Percentiles rank a stretch among this genome's conserved stretches.
Conservation (phyloP, 495 filamentous ascomycete species). For the Extremus antarcticus region DNA sequence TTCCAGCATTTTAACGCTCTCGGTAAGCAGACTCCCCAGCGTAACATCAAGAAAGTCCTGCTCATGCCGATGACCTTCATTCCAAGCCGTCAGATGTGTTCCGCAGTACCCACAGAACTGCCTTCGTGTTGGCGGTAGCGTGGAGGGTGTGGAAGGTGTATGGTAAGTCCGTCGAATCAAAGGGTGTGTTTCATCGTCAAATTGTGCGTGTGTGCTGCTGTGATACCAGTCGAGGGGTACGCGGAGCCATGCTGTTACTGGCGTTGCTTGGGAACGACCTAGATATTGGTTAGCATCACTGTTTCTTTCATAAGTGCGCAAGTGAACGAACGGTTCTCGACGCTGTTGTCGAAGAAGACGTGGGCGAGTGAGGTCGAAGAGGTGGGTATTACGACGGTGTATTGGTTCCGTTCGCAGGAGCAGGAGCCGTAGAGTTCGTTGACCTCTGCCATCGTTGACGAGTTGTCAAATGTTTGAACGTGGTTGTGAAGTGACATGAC, state of each 20-base stretch:
- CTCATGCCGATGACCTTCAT: conserved; percentile 54
- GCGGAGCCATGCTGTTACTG: conserved; percentile 65
- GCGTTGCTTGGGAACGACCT: conserved; percentile 59
- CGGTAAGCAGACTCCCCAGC: conserved; percentile 54
- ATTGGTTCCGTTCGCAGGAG: conserved; percentile 75
- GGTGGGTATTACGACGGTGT: conserved; percentile 57
- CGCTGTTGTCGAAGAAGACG: conserved; percentile 58
- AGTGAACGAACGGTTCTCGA: conserved; percentile 48
- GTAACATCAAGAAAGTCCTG: conserved; percentile 65
- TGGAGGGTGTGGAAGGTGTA: conserved; percentile 34
- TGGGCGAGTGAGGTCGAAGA: conserved; percentile 41
- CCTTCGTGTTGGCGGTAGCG: conserved; percentile 38
- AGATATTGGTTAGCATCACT: conserved; percentile 1
- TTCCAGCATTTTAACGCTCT: conserved; percentile 57
- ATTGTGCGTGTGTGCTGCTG: conserved; percentile 58
- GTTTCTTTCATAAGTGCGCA: neutral
- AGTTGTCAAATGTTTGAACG: neutral
- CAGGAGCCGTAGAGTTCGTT: conserved; percentile 59
- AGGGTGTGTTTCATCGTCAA: conserved; percentile 62
- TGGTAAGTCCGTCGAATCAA: conserved; percentile 60
- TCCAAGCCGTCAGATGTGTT: conserved; percentile 70
- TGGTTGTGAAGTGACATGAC: neutral
- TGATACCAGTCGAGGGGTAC: conserved; percentile 69
- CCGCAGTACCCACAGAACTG: conserved; percentile 89
- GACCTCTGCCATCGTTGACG: conserved; percentile 10